phyloP scores from a whole-genome alignment of 192 early-diverging fungal species.

The Backusella morwellensis region DNA sequence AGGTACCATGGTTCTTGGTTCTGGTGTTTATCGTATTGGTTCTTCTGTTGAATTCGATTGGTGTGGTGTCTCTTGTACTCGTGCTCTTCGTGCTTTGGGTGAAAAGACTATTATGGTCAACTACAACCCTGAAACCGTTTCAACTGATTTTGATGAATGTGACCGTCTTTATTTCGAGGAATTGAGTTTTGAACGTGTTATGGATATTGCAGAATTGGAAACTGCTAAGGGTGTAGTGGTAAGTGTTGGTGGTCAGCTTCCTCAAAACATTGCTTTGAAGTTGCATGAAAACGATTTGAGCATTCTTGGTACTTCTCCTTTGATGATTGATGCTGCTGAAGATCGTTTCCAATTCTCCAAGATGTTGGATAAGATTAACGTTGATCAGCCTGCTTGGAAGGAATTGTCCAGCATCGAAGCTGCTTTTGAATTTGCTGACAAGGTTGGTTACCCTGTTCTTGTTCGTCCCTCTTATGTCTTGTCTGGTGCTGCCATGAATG shows the following conservation, averaged over 20 bases:
- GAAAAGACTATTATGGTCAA: slow-evolving; percentile 95
- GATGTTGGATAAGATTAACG: slow-evolving; percentile 86
- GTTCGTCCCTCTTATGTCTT: slow-evolving; percentile 96
- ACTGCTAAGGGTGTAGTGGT: slow-evolving; percentile 82
- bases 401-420: slow-evolving; percentile 84
- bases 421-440: slow-evolving; percentile 79
- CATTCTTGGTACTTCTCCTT: slow-evolving; percentile 89
- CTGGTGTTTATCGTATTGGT: slow-evolving; percentile 97
- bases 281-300: slow-evolving; percentile 73
- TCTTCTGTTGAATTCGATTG: slow-evolving; percentile 98
- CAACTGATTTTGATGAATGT: slow-evolving; percentile 97
- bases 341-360: slow-evolving; percentile 95
- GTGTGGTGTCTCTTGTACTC: slow-evolving; percentile 82
- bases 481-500: slow-evolving; percentile 98
- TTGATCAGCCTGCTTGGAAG: slow-evolving; percentile 97
- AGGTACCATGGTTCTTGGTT: slow-evolving; percentile 95
- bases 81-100: slow-evolving; percentile 76
- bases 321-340: slow-evolving; percentile 91
- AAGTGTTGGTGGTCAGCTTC: slow-evolving; percentile 92
- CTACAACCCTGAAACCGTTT: slow-evolving; percentile 99
- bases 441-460: slow-evolving; percentile 91
- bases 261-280: slow-evolving; percentile 94
- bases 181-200: slow-evolving; percentile 88
- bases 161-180: slow-evolving; percentile 99
- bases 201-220: slow-evolving; percentile 95